Evolutionary conservation across 192 early-diverging fungal genomes (phyloP), one percentile per base, ranked within the genome.

Genomic region (Umbelopsis sp.): DNA sequence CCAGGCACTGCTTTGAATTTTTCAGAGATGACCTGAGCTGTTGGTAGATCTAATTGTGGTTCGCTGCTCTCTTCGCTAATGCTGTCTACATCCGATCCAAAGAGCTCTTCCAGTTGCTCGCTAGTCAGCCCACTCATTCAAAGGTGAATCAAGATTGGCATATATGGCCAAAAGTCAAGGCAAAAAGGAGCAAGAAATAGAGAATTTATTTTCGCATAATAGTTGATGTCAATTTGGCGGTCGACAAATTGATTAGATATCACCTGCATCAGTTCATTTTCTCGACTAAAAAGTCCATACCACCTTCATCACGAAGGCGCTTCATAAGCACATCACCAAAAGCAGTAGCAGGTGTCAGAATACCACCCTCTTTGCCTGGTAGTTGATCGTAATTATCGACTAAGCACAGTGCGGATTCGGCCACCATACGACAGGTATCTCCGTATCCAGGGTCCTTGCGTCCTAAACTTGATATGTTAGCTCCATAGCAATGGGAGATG

Each of bases 361-460:
- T 84, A 48, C 94, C 95, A 6, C 90, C 91, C 45, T 72, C 44
- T 52, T 81, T 84, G 27, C 85, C 74, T 65, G 87, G 83, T 11
- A 85, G 52, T 2, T 76, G 45, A 48, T 86, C 80, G 18, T 84
- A 78, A 35, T 89, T 82, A 50, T 91, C 75, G 9, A 90, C 86
- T 55, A 96, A 70, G 55, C 87, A 90, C 20, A 96, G 78, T 0
- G 93, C 94, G 33, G 90, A 80, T 69, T 97, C 93, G 25, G 89
- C 85, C 23, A 95, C 72, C 82, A 93, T 92, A 49, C 85, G 85
- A 61, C 87, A 86, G 1, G 93, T 96, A 71, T 93, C 93, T 30
- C 81, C 81, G 78, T 97, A 97, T 2, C 94, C 93, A 11, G 93
- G 90, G 69, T 97, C 95, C 20, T 81, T 82, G 15, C 82, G 82